A percentile compares a stretch with the other conserved stretches of the same genome.
phyloP scores from a whole-genome alignment of 2,329 filamentous ascomycete genomes.

The Alternaria longipes region DNA sequence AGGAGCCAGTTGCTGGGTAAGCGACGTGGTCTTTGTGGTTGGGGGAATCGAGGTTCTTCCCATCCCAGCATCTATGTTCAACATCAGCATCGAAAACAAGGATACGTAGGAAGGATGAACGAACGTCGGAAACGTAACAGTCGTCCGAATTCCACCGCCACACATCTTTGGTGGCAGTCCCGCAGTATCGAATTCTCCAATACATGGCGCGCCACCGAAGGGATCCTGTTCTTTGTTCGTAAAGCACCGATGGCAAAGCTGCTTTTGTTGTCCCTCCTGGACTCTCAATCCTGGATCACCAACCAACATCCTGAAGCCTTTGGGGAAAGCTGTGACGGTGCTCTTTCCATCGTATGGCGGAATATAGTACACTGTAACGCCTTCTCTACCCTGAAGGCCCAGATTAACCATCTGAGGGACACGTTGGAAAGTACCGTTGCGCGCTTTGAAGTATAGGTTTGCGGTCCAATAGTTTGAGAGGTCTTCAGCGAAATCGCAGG shows the following conservation, averaged over 20 bases:
- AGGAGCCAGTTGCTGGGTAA: conserved; percentile 35
- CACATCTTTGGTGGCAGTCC: conserved; percentile 37
- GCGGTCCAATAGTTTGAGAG: conserved; percentile 40
- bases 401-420: conserved; percentile 43
- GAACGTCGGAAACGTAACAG: conserved; percentile 57
- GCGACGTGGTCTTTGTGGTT: conserved; percentile 65
- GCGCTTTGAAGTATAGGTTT: conserved; percentile 38
- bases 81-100: background rate
- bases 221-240: conserved; percentile 53
- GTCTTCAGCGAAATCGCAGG: conserved; percentile 36
- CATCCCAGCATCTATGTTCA: conserved; percentile 54
- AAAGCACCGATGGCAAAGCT: conserved; percentile 58
- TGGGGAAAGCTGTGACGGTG: conserved; percentile 48
- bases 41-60: conserved; percentile 58
- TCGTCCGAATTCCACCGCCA: conserved; percentile 57
- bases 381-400: conserved; percentile 33
- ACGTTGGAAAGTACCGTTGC: conserved; percentile 41
- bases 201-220: conserved; percentile 52
- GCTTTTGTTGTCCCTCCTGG: conserved; percentile 33
- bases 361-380: conserved; percentile 44
- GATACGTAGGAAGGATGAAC: background rate
- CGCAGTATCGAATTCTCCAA: conserved; percentile 33
- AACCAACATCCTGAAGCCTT: conserved; percentile 41
- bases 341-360: conserved; percentile 43
- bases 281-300: conserved; percentile 32